Evolutionary conservation across 2,329 filamentous ascomycete species (phyloP).

Genomic region (Pseudogymnoascus sp.): DNA sequence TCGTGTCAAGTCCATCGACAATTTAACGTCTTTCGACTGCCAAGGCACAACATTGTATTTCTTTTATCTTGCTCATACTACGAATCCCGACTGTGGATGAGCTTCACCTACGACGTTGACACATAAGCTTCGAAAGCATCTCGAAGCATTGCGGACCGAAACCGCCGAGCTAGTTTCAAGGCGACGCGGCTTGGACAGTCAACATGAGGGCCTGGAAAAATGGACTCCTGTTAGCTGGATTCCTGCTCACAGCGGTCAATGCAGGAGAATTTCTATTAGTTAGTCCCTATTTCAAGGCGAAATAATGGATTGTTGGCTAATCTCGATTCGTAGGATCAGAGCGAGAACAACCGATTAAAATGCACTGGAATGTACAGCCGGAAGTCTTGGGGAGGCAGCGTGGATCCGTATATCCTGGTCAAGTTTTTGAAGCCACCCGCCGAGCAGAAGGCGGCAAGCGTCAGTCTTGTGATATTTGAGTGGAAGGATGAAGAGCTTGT

Average conservation of each 20-base stretch:
- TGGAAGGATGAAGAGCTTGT: conserved; percentile 80
- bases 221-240: conserved; percentile 41
- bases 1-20: conserved; percentile 3
- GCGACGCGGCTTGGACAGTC: conserved; percentile 15
- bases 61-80: background rate
- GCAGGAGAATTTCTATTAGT: conserved; percentile 53
- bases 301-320: background rate
- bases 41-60: background rate
- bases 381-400: conserved; percentile 75
- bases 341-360: conserved; percentile 68
- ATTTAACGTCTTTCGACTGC: background rate
- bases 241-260: conserved; percentile 44
- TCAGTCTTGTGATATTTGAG: conserved; percentile 86
- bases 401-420: conserved; percentile 82
- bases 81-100: conserved; percentile 1
- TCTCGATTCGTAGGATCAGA: conserved; percentile 52
- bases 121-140: background rate
- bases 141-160: conserved; percentile 8
- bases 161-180: conserved; percentile 13
- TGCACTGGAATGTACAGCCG: conserved; percentile 91
- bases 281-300: conserved; percentile 19
- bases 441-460: conserved; percentile 51
- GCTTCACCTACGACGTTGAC: background rate
- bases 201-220: conserved; percentile 49
- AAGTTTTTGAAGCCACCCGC: conserved; percentile 58